phyloP scores from a whole-genome alignment of 805 yeast species.

The Grigorovia yakushimaensis region DNA sequence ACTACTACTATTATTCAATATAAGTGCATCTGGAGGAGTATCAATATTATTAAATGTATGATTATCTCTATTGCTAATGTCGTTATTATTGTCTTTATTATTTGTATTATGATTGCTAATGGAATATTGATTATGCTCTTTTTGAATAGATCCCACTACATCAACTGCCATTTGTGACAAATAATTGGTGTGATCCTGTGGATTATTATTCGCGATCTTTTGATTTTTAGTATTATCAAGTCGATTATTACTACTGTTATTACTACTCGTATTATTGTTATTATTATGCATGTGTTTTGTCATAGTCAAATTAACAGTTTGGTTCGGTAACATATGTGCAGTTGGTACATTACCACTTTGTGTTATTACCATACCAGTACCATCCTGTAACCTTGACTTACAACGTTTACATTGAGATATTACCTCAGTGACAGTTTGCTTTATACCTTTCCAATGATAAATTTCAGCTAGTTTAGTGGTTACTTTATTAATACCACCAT shows the following conservation, averaged over 20 bases:
- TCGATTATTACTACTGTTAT: background rate
- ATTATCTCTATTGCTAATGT: background rate
- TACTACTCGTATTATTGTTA: background rate
- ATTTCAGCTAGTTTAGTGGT: constrained; percentile 67
- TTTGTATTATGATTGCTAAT: background rate
- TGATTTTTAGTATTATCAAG: background rate
- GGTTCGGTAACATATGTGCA: constrained; percentile 22
- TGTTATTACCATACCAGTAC: constrained; percentile 24
- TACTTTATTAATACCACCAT: constrained; percentile 83
- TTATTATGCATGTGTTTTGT: background rate
- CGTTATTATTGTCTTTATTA: background rate
- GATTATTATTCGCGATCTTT: background rate
- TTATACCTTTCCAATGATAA: constrained; percentile 87
- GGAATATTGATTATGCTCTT: constrained; percentile 9
- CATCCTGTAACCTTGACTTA: constrained; percentile 35
- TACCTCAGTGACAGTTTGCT: constrained; percentile 75
- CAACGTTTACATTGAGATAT: constrained; percentile 71
- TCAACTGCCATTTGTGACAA: constrained; percentile 18
- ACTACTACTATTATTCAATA: background rate
- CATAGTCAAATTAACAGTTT: constrained; percentile 3
- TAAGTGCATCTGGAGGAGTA: background rate
- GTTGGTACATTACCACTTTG: constrained; percentile 12
- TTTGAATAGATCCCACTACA: constrained; percentile 18
- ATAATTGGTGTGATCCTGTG: background rate
- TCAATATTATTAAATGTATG: background rate